Evolutionary conservation across 2,329 filamentous ascomycete genomes (phyloP).

Genomic region (Claviceps cyperi): DNA sequence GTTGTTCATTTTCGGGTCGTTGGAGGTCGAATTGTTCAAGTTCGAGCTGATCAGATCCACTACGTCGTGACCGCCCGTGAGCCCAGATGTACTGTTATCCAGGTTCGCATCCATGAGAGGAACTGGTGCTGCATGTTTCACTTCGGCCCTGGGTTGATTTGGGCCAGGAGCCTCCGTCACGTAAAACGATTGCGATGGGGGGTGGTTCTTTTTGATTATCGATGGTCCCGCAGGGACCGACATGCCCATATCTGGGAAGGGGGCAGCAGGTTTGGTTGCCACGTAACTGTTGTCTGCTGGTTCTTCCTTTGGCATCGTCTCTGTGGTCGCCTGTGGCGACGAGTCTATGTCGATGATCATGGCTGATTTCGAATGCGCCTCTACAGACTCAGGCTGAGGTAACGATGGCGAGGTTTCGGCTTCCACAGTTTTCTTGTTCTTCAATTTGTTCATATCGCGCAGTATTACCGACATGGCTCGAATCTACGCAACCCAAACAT

Average conservation of each 20-base stretch:
- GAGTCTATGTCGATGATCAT: conserved; percentile 23
- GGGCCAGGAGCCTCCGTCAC: neutral
- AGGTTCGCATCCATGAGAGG: conserved; percentile 14
- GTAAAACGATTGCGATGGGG: conserved; percentile 1
- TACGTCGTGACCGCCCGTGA: conserved; percentile 7
- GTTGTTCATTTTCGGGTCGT: no score
- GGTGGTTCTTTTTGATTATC: conserved; percentile 12
- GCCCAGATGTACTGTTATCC: conserved; percentile 11
- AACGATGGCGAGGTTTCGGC: conserved; percentile 5
- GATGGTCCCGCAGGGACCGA: conserved; percentile 8
- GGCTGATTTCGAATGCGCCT: conserved; percentile 21
- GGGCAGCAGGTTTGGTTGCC: conserved; percentile 26
- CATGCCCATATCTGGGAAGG: conserved; percentile 42
- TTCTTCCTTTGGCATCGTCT: conserved; percentile 14
- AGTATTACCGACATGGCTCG: conserved; percentile 39
- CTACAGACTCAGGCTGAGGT: conserved; percentile 15
- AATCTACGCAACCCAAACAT: conserved; percentile 13
- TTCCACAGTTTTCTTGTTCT: conserved; percentile 13
- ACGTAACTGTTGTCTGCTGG: conserved; percentile 20
- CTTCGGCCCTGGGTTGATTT: conserved; percentile 13
- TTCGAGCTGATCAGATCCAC: conserved; percentile 9
- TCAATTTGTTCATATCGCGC: conserved; percentile 34
- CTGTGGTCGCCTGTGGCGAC: conserved; percentile 15
- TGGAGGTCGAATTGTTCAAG: no score
- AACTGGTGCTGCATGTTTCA: conserved; percentile 14